Percentiles rank a stretch among this genome's conserved stretches.
Conservation (phyloP, 192 early-diverging fungal species). For the Backusella circina region DNA sequence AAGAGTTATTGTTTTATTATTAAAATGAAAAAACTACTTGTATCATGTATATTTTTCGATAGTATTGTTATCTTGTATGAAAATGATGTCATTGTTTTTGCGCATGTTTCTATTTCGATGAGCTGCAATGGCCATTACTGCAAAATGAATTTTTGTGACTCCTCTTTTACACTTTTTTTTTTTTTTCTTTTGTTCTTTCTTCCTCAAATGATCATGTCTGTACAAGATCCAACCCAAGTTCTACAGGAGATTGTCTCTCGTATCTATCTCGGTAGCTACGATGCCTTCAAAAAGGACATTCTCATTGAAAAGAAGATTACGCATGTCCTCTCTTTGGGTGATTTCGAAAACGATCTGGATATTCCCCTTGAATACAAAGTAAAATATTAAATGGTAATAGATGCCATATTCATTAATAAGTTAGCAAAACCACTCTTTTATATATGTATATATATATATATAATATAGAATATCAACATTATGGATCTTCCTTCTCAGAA, state of each 20-base stretch:
- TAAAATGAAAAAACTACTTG: neutral
- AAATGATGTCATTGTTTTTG: neutral
- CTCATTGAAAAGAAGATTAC: slow-evolving; percentile 17
- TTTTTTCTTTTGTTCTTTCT: neutral
- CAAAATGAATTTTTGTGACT: neutral
- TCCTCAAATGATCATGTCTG: neutral
- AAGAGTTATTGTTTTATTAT: neutral
- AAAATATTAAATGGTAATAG: neutral
- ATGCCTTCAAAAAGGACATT: neutral
- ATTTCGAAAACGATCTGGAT: slow-evolving; percentile 10
- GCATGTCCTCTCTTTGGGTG: slow-evolving; percentile 18
- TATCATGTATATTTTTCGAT: neutral
- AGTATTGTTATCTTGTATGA: neutral
- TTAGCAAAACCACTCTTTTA: neutral
- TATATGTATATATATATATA: no score
- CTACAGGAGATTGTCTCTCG: slow-evolving; percentile 12
- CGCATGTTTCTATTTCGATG: neutral
- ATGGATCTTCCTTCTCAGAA: slow-evolving; percentile 62
- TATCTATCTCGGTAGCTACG: slow-evolving; percentile 7
- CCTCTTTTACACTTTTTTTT: neutral
- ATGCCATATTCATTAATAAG: neutral
- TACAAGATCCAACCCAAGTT: neutral
- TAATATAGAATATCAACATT: slow-evolving; percentile 37
- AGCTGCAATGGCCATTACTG: neutral
- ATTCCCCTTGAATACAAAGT: slow-evolving; percentile 5